Evolutionary conservation across 2,329 filamentous ascomycete species (phyloP).

Genomic region (Tolypocladium capitatum): DNA sequence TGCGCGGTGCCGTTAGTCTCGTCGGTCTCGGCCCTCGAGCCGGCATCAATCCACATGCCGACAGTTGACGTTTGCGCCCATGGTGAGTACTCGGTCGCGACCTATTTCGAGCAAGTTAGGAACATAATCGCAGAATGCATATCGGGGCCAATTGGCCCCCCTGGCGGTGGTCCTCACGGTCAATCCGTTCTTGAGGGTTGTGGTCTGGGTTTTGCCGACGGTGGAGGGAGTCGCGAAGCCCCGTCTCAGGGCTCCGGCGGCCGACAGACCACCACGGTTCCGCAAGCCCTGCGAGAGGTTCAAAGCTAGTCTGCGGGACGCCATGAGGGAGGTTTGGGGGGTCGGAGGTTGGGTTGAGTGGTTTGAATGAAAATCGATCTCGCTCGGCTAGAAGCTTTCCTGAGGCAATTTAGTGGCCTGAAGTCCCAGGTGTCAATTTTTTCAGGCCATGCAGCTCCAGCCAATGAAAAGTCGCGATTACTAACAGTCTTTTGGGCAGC

Average conservation of each 20-base stretch:
- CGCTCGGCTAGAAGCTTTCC: conserved; percentile 33
- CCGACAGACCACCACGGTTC: conserved; percentile 71
- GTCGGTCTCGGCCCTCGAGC: conserved; percentile 93
- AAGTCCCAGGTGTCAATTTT: conserved; percentile 20
- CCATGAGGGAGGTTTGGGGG: conserved; percentile 55
- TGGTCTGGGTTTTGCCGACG: conserved; percentile 82
- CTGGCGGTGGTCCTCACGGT: conserved; percentile 49
- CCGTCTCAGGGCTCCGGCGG: conserved; percentile 65
- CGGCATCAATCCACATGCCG: conserved; percentile 98
- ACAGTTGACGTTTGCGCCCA: conserved; percentile 98
- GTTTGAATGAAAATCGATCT: conserved; percentile 38
- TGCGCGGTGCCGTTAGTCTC: conserved; percentile 98
- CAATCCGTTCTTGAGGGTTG: conserved; percentile 92
- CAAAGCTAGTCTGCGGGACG: conserved; percentile 92
- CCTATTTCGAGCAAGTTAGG: conserved; percentile 39
- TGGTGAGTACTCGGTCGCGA: conserved; percentile 94
- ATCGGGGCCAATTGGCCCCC: conserved; percentile 24
- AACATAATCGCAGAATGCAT: conserved; percentile 6
- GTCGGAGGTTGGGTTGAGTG: conserved; percentile 37
- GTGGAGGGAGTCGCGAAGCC: conserved; percentile 78
- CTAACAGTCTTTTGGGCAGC: conserved; percentile 9
- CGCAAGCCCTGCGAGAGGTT: conserved; percentile 85
- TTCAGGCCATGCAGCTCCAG: conserved; percentile 22
- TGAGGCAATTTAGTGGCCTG: conserved; percentile 30
- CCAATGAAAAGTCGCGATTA: conserved; percentile 24